Evolutionary conservation across 2,329 filamentous ascomycete species (phyloP), one percentile per base, ranked within the genome.

Genomic region (Trichoderma brevicompactum): DNA sequence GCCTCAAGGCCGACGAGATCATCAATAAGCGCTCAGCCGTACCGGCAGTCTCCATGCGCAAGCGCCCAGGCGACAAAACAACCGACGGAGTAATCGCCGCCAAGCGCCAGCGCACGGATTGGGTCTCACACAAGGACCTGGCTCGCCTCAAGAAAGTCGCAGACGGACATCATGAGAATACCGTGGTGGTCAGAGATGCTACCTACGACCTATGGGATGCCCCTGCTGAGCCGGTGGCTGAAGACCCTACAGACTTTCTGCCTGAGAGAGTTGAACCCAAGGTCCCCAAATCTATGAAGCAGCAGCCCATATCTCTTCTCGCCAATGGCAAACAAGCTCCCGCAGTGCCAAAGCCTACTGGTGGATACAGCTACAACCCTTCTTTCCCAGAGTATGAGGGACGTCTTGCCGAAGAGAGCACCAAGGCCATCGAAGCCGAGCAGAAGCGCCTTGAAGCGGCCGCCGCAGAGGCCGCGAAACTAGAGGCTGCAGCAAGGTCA

Each of bases 351-450:
- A 91, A 88, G 73, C 95, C 95, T 1, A 85, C 88, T 7, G 92
- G 89, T 15, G 93, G 92, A 66, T 92, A 89, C 77, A 96, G 92
- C 72, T 99, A 99, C 81, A 99, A 99, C 76, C 95, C 95, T 0
- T 81, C 87, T 6, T 96, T 96, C 71, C 85, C 87, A 68, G 93
- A 97, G 68, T 99, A 96, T 84, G 89, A 94, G 71, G 83, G 86
- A 8, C 86, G 94, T 15, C 80, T 97, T 50, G 83, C 85, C 19
- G 82, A 86, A 48, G 92, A 96, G 77, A 91, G 92, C 52, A 85
- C 89, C 64, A 92, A 91, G 78, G 94, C 90, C 13, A 82, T 97
- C 2, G 90, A 89, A 68, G 86, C 88, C 0, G 94, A 98, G 78
- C 85, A 87, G 75, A 87, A 90, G 76, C 89, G 93, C 6, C 77